Evolutionary conservation across 768 basidiomycete genomes (phyloP).

Genomic region (Mycena galericulata): DNA sequence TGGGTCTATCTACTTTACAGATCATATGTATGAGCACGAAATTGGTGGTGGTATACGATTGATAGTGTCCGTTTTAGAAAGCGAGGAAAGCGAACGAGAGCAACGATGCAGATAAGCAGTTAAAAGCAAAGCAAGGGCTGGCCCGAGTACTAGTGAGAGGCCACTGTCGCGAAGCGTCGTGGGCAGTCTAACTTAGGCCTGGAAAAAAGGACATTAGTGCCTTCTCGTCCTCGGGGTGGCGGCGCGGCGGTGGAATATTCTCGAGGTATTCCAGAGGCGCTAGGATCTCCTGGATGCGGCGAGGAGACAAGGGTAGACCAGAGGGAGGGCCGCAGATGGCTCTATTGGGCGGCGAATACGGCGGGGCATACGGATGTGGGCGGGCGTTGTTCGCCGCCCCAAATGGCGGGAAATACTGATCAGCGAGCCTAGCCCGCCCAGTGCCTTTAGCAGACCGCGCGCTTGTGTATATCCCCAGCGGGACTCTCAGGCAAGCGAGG

Average conservation of each 20-base stretch:
- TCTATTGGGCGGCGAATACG: background rate
- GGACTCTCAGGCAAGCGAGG: slow-evolving; percentile 66
- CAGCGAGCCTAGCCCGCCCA: slow-evolving; percentile 36
- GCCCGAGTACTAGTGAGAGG: no score
- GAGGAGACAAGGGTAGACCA: background rate
- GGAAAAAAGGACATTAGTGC: slow-evolving; percentile 68
- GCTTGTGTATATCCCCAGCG: slow-evolving; percentile 71
- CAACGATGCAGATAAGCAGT: background rate
- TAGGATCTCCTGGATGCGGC: slow-evolving; percentile 46
- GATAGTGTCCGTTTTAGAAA: slow-evolving; percentile 11
- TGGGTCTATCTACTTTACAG: slow-evolving; percentile 3
- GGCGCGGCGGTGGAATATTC: slow-evolving; percentile 67
- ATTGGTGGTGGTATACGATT: slow-evolving; percentile 6
- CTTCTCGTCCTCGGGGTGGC: slow-evolving; percentile 79
- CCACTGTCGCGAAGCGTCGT: background rate
- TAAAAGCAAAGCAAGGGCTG: slow-evolving; percentile 9
- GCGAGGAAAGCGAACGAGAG: slow-evolving; percentile 11
- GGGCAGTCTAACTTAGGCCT: background rate
- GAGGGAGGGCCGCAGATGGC: background rate
- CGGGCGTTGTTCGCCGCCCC: slow-evolving; percentile 13
- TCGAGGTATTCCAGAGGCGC: slow-evolving; percentile 76
- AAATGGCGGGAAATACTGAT: background rate
- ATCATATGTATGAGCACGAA: no score
- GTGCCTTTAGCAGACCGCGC: slow-evolving; percentile 64
- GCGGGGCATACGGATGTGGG: background rate